phyloP scores from a whole-genome alignment of 164 flowering plant genomes.

The Stephania yunnanensis region DNA sequence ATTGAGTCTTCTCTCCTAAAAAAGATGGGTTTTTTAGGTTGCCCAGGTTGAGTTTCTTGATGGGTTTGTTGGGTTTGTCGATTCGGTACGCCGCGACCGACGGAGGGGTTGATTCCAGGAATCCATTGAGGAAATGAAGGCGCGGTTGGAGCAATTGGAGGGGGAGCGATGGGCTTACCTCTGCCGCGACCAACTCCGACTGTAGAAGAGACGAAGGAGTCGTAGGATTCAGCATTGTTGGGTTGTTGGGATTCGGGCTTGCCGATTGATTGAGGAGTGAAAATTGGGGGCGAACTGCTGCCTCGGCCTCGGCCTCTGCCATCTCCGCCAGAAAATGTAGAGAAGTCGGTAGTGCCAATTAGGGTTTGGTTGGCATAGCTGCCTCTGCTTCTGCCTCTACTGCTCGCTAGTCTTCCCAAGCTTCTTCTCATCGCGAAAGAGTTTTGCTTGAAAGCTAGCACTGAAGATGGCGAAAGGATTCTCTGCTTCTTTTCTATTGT shows the following conservation, averaged over 20 bases:
- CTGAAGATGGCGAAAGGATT: no score
- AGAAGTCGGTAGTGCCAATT: constrained; percentile 22
- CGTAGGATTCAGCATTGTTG: constrained; percentile 5
- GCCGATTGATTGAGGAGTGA: constrained; percentile 15
- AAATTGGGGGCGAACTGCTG: constrained; percentile 17
- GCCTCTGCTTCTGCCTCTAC: not conserved
- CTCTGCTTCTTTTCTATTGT: no score
- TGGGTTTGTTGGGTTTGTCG: not conserved
- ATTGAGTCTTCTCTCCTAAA: constrained; percentile 22
- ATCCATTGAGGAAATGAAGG: constrained; percentile 35
- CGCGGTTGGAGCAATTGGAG: constrained; percentile 26
- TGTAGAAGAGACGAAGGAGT: constrained; percentile 1
- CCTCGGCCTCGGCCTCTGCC: constrained; percentile 28
- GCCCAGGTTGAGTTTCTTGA: constrained; percentile 12
- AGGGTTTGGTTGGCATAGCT: constrained; percentile 13
- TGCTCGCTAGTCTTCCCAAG: constrained; percentile 27
- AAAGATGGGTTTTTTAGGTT: constrained; percentile 38
- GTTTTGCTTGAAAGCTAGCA: not conserved
- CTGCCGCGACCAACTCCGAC: constrained; percentile 44
- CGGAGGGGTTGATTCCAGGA: constrained; percentile 14
- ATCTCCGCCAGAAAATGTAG: constrained; percentile 23
- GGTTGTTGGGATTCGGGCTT: constrained; percentile 13
- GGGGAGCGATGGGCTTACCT: constrained; percentile 32
- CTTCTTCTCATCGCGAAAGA: constrained; percentile 23
- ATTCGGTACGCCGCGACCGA: constrained; percentile 33